phyloP scores from a whole-genome alignment of 495 filamentous ascomycete genomes.

The Neurospora hispaniola region DNA sequence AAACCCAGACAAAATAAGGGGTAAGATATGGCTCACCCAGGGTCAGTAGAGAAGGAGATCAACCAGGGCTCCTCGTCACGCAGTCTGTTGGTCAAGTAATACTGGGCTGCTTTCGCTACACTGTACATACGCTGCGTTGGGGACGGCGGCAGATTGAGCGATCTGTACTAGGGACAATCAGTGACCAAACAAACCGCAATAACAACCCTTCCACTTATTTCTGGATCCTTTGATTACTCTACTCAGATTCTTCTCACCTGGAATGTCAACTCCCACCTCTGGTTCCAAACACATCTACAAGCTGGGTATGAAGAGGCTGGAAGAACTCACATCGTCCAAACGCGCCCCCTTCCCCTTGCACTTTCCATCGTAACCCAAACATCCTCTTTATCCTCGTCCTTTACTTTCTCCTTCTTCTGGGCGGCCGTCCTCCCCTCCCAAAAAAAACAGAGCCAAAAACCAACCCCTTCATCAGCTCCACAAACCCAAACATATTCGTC shows the following conservation, averaged over 20 bases:
- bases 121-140: constrained; percentile 26
- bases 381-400: constrained; percentile 9
- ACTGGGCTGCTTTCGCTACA: constrained; percentile 26
- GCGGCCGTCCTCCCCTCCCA: background rate
- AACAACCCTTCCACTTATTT: background rate
- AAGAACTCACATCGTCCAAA: constrained; percentile 13
- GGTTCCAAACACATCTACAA: background rate
- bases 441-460: background rate
- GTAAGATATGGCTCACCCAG: constrained; percentile 4
- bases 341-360: constrained; percentile 15
- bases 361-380: constrained; percentile 25
- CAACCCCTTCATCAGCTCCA: constrained; percentile 2
- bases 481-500: constrained; percentile 19
- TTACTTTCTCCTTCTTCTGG: background rate
- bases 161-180: constrained; percentile 2
- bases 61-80: constrained; percentile 29
- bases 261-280: background rate
- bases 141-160: constrained; percentile 6
- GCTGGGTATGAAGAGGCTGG: too few relatives aligned
- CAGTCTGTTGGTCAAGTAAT: constrained; percentile 30
- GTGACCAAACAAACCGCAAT: background rate
- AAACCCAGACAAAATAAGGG: background rate
- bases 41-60: constrained; percentile 24
- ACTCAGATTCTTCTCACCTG: background rate
- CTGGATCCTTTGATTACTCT: background rate